Conservation (phyloP, 192 early-diverging fungal genomes). For the Coemansia sp. region DNA sequence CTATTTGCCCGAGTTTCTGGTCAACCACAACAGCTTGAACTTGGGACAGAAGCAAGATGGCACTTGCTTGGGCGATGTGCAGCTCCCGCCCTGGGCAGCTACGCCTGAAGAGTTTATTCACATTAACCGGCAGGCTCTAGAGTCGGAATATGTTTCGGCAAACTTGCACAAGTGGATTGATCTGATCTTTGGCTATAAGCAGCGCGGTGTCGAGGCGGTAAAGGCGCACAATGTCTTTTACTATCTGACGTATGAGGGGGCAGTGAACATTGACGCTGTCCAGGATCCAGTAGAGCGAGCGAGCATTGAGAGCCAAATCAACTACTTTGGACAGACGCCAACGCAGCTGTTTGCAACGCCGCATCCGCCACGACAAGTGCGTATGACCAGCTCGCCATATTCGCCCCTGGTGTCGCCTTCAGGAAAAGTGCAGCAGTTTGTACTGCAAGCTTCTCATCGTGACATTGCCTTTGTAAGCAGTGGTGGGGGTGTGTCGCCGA, state of each 20-base stretch:
- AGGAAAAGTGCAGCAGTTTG: conserved; percentile 38
- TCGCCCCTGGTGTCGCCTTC: conserved; percentile 22
- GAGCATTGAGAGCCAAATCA: conserved; percentile 89
- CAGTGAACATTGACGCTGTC: conserved; percentile 88
- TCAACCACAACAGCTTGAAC: conserved; percentile 68
- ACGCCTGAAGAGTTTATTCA: conserved; percentile 78
- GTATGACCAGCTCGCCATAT: conserved; percentile 14
- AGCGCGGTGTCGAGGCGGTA: conserved; percentile 80
- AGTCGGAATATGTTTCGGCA: conserved; percentile 83
- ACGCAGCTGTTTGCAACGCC: conserved; percentile 83
- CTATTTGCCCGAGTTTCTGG: conserved; percentile 89
- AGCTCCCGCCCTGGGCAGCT: conserved; percentile 83
- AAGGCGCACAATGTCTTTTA: conserved; percentile 93
- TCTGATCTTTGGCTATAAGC: conserved; percentile 94
- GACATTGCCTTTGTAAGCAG: conserved; percentile 37
- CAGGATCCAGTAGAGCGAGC: conserved; percentile 84
- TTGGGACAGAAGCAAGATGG: conserved; percentile 62
- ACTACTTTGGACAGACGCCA: conserved; percentile 98
- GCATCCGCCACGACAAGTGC: conserved; percentile 59
- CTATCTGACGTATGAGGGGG: conserved; percentile 94
- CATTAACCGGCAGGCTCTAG: conserved; percentile 73
- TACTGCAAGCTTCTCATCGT: conserved; percentile 25
- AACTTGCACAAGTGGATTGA: conserved; percentile 95
- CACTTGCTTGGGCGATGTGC: conserved; percentile 59
- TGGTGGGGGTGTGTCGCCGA: neutral